These are phyloP conservation scores for Henckelia pumila DNA, from an alignment of 257 asterid genomes.

Conservation along the genomic window DNA sequence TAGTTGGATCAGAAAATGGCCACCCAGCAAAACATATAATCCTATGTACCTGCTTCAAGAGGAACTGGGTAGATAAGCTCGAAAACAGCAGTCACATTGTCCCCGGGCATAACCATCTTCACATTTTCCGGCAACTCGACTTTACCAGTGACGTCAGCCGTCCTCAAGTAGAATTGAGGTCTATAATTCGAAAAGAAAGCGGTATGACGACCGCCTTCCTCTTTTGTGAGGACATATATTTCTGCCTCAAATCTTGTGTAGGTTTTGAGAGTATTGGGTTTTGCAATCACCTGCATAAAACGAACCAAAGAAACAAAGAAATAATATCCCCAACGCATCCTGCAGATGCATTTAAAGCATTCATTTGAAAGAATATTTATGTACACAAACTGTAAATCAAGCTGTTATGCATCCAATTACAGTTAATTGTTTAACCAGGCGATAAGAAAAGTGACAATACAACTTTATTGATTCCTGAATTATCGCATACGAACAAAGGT, in stretches of 20 bases:
- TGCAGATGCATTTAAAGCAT: neutral
- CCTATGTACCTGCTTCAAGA: slow-evolving; percentile 66
- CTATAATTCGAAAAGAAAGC: slow-evolving; percentile 92
- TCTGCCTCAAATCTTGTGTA: slow-evolving; percentile 95
- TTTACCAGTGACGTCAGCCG: slow-evolving; percentile 98
- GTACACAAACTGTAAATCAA: neutral
- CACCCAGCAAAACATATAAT: neutral
- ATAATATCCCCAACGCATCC: slow-evolving; percentile 8
- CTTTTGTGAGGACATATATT: slow-evolving; percentile 95
- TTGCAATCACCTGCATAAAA: slow-evolving; percentile 77
- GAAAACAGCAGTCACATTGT: slow-evolving; percentile 91
- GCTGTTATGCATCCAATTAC: neutral
- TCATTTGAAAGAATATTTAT: neutral
- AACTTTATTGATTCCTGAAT: neutral
- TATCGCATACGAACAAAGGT: slow-evolving; percentile 5
- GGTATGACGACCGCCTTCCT: slow-evolving; percentile 99
- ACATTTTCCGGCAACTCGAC: slow-evolving; percentile 95
- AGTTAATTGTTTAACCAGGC: neutral
- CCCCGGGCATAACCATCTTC: slow-evolving; percentile 99
- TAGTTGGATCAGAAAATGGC: neutral
- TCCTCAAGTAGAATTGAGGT: slow-evolving; percentile 97
- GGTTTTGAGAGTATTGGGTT: slow-evolving; percentile 76
- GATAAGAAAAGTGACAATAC: neutral
- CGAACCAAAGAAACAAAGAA: slow-evolving; percentile 4
- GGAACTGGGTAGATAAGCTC: slow-evolving; percentile 91